A percentile compares a stretch with the other conserved stretches of the same genome.
phyloP scores from a whole-genome alignment of 2,329 filamentous ascomycete genomes.

The Neurospora sp. region DNA sequence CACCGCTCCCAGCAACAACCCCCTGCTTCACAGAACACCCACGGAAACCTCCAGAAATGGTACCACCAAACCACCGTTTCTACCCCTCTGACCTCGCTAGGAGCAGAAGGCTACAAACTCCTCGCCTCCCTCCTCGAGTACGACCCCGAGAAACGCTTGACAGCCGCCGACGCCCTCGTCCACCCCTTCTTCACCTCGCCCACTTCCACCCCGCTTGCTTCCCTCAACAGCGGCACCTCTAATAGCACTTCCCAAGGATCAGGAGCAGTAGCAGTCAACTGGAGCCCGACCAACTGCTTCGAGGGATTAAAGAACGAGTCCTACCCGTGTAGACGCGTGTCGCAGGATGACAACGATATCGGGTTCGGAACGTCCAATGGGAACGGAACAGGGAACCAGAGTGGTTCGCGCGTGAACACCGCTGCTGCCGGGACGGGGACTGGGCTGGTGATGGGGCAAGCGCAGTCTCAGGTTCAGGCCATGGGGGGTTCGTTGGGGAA shows the following conservation, averaged over 20 bases:
- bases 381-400: constrained; percentile 57
- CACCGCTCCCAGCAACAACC: constrained; percentile 33
- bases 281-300: constrained; percentile 76
- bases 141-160: constrained; percentile 80
- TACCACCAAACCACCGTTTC: constrained; percentile 53
- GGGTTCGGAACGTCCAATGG: constrained; percentile 80
- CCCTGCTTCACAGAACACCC: constrained; percentile 13
- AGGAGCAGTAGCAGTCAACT: constrained; percentile 37
- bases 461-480: not conserved
- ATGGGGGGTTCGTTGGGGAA: not conserved
- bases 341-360: constrained; percentile 92
- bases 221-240: not conserved
- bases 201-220: not conserved
- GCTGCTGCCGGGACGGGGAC: constrained; percentile 30
- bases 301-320: constrained; percentile 70
- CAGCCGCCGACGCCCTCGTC: constrained; percentile 77
- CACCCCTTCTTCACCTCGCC: constrained; percentile 74
- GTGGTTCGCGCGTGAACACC: constrained; percentile 71
- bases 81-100: constrained; percentile 47
- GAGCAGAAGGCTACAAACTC: constrained; percentile 70
- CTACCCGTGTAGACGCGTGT: constrained; percentile 84
- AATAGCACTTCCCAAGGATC: not conserved
- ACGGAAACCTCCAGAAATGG: constrained; percentile 63
- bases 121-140: constrained; percentile 81
- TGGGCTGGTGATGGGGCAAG: not conserved